Conservation (phyloP, 208 protist species). For the Leishmania major region DNA sequence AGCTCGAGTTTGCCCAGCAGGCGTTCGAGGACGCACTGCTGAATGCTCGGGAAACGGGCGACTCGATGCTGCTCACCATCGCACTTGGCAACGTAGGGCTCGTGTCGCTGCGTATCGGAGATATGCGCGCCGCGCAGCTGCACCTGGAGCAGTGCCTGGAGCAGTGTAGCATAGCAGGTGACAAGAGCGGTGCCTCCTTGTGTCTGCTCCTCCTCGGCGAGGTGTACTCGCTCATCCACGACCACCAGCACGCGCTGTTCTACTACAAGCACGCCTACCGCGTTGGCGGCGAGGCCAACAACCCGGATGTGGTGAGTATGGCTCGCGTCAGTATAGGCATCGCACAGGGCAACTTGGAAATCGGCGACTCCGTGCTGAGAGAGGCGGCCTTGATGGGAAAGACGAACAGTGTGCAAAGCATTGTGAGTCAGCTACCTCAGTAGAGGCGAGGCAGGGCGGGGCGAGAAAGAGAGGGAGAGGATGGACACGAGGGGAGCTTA, state of each 20-base stretch:
- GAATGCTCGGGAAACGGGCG: conserved; percentile 59
- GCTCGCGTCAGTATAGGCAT: conserved; percentile 87
- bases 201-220: conserved; percentile 88
- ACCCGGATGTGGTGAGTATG: conserved; percentile 69
- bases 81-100: conserved; percentile 84
- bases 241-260: conserved; percentile 86
- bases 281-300: conserved; percentile 76
- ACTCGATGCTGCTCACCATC: conserved; percentile 80
- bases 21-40: conserved; percentile 76
- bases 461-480: too few species aligned
- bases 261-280: conserved; percentile 91
- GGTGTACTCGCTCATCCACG: conserved; percentile 83
- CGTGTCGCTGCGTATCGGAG: conserved; percentile 69
- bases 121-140: conserved; percentile 78
- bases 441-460: neutral
- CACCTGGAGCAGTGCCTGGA: conserved; percentile 85
- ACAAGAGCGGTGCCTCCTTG: conserved; percentile 82
- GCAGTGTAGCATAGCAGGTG: conserved; percentile 77
- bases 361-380: conserved; percentile 63
- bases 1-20: conserved; percentile 78
- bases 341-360: conserved; percentile 60
- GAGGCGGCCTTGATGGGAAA: conserved; percentile 70
- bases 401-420: conserved; percentile 51
- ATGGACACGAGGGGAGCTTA: neutral
- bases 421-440: conserved; percentile 58